phyloP scores from a whole-genome alignment of 225 moss, liverwort and hornwort species.

The Neckera pumila region DNA sequence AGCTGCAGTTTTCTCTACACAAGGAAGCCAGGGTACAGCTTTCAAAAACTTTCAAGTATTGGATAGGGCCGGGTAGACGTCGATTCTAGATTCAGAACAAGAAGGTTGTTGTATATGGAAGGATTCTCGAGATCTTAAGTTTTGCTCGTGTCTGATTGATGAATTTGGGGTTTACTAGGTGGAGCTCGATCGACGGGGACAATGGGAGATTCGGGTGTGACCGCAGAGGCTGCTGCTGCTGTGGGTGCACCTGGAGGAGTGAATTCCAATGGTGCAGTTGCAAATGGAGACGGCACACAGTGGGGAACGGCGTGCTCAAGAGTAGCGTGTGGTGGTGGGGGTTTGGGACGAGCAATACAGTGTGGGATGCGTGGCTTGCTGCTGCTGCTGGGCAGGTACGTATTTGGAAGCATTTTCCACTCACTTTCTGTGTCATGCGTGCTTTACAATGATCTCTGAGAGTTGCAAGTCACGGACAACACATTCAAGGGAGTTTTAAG shows the following conservation, averaged over 20 bases:
- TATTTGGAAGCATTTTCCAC: background rate
- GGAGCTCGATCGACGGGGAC: background rate
- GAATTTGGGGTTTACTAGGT: background rate
- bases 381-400: slow-evolving; percentile 48
- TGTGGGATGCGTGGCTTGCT: slow-evolving; percentile 40
- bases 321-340: background rate
- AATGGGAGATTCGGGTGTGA: background rate
- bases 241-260: background rate
- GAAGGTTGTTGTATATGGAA: background rate
- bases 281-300: background rate
- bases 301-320: background rate
- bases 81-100: too few species aligned
- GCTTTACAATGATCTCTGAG: background rate
- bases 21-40: too few species aligned
- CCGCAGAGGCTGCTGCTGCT: background rate
- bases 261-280: background rate
- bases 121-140: background rate
- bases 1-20: too few species aligned
- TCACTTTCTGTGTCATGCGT: background rate
- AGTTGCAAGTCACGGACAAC: background rate
- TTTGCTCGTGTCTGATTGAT: background rate
- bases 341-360: background rate
- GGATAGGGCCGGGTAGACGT: too few species aligned
- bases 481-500: background rate
- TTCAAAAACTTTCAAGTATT: too few species aligned